Evolutionary conservation across 495 filamentous ascomycete species (phyloP).

Genomic region (Parmelia sp.): DNA sequence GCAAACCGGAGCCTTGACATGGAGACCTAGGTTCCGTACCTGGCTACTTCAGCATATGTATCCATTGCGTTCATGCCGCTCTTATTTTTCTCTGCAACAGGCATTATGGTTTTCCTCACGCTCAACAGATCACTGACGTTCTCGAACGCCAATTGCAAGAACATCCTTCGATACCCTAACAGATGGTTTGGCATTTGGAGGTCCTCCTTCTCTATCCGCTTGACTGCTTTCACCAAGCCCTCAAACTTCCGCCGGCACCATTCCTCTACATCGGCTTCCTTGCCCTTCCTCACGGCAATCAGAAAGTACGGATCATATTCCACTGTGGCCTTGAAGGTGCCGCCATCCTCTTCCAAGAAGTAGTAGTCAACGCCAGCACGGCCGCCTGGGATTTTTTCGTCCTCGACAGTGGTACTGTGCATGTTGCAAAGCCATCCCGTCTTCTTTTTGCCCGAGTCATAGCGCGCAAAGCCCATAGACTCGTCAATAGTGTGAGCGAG

Average conservation of each 20-base stretch:
- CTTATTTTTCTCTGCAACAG: slow-evolving; percentile 93
- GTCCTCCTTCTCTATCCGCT: slow-evolving; percentile 83
- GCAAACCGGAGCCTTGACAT: slow-evolving; percentile 16
- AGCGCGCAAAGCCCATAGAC: slow-evolving; percentile 84
- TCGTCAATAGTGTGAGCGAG: slow-evolving; percentile 92
- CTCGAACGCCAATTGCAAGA: slow-evolving; percentile 76
- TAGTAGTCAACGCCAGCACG: slow-evolving; percentile 93
- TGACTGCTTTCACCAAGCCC: slow-evolving; percentile 72
- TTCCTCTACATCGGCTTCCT: slow-evolving; percentile 90
- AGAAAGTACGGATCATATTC: slow-evolving; percentile 97
- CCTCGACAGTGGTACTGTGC: slow-evolving; percentile 80
- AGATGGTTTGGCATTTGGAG: slow-evolving; percentile 94
- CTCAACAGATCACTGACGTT: slow-evolving; percentile 82
- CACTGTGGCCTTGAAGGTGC: slow-evolving; percentile 91
- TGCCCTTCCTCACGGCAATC: slow-evolving; percentile 78
- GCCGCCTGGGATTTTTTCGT: slow-evolving; percentile 72
- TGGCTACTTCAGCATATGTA: slow-evolving; percentile 92
- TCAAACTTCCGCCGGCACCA: slow-evolving; percentile 84
- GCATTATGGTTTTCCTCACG: slow-evolving; percentile 74
- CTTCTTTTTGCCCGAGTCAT: slow-evolving; percentile 78
- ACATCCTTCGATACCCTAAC: slow-evolving; percentile 79
- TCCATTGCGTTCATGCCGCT: slow-evolving; percentile 94
- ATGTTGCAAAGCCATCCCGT: slow-evolving; percentile 94
- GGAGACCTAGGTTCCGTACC: slow-evolving; percentile 45
- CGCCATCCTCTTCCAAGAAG: slow-evolving; percentile 89